Evolutionary conservation across 2,329 filamentous ascomycete genomes (phyloP).

Genomic region (Penicillium oxalicum): DNA sequence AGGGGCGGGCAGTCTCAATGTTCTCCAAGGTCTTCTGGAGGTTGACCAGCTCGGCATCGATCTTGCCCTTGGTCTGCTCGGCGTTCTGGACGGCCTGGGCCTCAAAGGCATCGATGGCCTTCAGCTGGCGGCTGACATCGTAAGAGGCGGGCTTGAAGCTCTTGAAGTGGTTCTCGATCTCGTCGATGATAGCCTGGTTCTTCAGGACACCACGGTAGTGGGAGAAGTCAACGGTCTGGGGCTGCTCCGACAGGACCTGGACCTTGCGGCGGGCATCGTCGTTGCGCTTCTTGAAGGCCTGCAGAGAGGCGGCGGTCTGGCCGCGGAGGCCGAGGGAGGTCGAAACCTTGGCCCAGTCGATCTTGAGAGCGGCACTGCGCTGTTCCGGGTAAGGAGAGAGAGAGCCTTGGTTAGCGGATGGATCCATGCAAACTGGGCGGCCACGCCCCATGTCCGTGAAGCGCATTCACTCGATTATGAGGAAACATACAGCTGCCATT

Average conservation of each 20-base stretch:
- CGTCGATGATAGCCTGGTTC: conserved; percentile 91
- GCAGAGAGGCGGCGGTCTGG: conserved; percentile 83
- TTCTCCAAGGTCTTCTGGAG: conserved; percentile 92
- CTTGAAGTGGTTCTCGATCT: conserved; percentile 94
- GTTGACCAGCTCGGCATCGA: conserved; percentile 90
- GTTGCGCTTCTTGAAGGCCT: conserved; percentile 99
- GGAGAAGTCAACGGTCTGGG: conserved; percentile 84
- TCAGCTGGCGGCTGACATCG: conserved; percentile 88
- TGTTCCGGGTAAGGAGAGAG: conserved; percentile 37
- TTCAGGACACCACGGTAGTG: conserved; percentile 89
- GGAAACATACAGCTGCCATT: conserved; percentile 40
- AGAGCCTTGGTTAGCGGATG: conserved; percentile 20
- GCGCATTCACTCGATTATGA: neutral
- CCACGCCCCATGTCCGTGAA: neutral
- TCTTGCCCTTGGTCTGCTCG: conserved; percentile 91
- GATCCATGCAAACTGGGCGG: neutral
- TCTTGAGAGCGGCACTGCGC: conserved; percentile 97
- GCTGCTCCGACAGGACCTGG: conserved; percentile 71
- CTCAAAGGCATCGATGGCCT: conserved; percentile 98
- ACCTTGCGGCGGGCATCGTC: conserved; percentile 96
- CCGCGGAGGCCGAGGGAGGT: conserved; percentile 93
- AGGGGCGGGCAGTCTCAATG: conserved; percentile 91
- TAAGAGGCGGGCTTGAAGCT: conserved; percentile 89
- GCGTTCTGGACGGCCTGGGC: conserved; percentile 94
- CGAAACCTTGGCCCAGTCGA: conserved; percentile 97